Base-by-base conservation (phyloP, 1,284 basidiomycete species). In the Malassezia yamatoensis region DNA sequence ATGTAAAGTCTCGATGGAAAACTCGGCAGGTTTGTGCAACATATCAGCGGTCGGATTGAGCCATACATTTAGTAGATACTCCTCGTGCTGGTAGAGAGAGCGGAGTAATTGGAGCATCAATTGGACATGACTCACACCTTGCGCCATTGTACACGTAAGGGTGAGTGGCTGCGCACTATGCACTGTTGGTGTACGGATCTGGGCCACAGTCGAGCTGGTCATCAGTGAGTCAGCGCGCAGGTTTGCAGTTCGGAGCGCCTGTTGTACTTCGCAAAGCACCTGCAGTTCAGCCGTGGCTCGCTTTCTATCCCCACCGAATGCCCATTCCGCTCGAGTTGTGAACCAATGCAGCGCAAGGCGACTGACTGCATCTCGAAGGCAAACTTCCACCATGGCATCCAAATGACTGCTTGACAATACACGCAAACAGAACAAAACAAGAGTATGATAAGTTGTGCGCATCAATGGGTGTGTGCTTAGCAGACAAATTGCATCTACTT, bases 401-500 rank as follows among this genome's bases (percentile, higher is more conserved):
- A 96, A 79, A 59, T 84, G 82, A 32, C 87, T 91, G 61, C 88
- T 88, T 67, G 88, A 87, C 37, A 98, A 77, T 1, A 90, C 82
- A 72, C 94, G 90, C 72, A 98, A 90, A 0, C 88, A 91, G 69
- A 99, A 94, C 2, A 91, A 78, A 9, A 96, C 78, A 67, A 98
- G 83, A 0, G 87, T 85, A 73, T 93, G 91, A 16, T 90, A 83
- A 1, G 85, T 81, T 78, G 96, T 90, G 33, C 93, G 83, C 37
- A 91, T 85, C 20, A 98, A 79, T 0, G 91, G 83, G 76, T 98
- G 91, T 0, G 88, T 93, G 68, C 90, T 94, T 67, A 74, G 69
- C n/a, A 43, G 45, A 10, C 59, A 49, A 12, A 61, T 61, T 5
- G 70, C 66, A 1, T 60, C 51, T 12, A 60, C 65, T 11, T 64